Conservation (phyloP, 2,329 filamentous ascomycete genomes). For the Cercospora beticola region DNA sequence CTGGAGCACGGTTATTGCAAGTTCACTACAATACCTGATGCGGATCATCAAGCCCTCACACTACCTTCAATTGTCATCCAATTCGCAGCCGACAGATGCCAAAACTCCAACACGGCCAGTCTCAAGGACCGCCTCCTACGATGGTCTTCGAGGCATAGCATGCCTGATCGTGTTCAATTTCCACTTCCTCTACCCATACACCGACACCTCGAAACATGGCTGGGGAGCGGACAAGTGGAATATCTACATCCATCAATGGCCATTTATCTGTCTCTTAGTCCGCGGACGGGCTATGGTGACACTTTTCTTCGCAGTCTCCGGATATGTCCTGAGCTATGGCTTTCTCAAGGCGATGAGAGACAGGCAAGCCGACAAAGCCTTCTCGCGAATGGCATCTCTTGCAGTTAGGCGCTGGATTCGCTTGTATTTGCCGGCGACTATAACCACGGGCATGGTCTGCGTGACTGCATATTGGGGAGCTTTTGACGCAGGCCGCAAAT, state of each 20-base stretch:
- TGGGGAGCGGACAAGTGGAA: slow-evolving; percentile 7
- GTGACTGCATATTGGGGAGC: slow-evolving; percentile 3
- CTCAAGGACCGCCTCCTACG: slow-evolving; percentile 13
- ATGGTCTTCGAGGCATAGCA: slow-evolving; percentile 22
- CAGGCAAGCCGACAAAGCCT: slow-evolving; percentile 1
- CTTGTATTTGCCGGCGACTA: slow-evolving; percentile 2
- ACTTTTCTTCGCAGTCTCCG: slow-evolving; percentile 23
- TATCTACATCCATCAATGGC: slow-evolving; percentile 15
- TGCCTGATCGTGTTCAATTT: slow-evolving; percentile 25
- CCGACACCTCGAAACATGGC: slow-evolving; percentile 14
- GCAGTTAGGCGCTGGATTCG: slow-evolving; percentile 12
- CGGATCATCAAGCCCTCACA: not conserved
- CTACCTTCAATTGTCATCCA: not conserved
- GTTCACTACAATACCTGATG: not conserved
- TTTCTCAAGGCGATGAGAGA: slow-evolving; percentile 13
- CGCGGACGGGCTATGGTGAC: slow-evolving; percentile 24
- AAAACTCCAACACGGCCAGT: not conserved
- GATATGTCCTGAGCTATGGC: slow-evolving; percentile 20
- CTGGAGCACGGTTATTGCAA: not conserved
- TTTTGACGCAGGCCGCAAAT: slow-evolving; percentile 1
- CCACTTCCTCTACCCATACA: slow-evolving; percentile 20
- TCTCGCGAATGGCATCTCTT: slow-evolving; percentile 12
- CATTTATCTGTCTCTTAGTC: slow-evolving; percentile 19
- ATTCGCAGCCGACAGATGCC: not conserved
- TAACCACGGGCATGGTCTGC: slow-evolving; percentile 12